phyloP scores from a whole-genome alignment of 257 asterid genomes.

The Gentiana macrophylla region DNA sequence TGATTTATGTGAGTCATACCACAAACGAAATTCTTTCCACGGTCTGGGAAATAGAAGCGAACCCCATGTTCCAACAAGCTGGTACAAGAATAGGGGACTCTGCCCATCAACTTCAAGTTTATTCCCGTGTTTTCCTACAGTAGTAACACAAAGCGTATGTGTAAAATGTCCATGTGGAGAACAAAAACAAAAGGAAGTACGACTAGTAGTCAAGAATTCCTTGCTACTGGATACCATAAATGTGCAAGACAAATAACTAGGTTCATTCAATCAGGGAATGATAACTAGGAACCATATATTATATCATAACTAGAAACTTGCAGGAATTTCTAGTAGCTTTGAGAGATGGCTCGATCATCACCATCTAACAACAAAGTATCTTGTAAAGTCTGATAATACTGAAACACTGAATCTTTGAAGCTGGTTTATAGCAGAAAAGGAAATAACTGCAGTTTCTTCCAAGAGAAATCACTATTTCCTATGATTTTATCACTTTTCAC shows the following conservation, averaged over 20 bases:
- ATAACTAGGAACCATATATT: background rate
- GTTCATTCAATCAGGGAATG: background rate
- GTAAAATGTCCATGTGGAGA: background rate
- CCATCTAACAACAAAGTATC: no score
- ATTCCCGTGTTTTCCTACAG: constrained; percentile 85
- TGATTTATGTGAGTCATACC: constrained; percentile 77
- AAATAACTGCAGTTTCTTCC: no score
- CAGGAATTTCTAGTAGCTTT: background rate
- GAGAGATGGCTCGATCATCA: background rate
- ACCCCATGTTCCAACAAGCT: constrained; percentile 98
- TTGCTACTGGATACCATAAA: background rate
- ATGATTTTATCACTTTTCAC: no score
- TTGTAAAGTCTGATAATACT: no score
- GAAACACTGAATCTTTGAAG: no score
- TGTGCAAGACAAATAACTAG: background rate
- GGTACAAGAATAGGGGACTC: constrained; percentile 66
- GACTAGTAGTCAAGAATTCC: background rate
- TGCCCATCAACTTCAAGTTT: constrained; percentile 58
- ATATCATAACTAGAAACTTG: background rate
- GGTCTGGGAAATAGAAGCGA: constrained; percentile 94
- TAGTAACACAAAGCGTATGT: constrained; percentile 3
- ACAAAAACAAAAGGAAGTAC: background rate
- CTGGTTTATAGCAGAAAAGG: no score
- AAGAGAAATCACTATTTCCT: no score
- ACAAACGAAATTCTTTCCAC: constrained; percentile 92